A percentile compares a stretch with the other conserved stretches of the same genome.
phyloP scores from a whole-genome alignment of 768 basidiomycete genomes.

The Cubamyces sp. region DNA sequence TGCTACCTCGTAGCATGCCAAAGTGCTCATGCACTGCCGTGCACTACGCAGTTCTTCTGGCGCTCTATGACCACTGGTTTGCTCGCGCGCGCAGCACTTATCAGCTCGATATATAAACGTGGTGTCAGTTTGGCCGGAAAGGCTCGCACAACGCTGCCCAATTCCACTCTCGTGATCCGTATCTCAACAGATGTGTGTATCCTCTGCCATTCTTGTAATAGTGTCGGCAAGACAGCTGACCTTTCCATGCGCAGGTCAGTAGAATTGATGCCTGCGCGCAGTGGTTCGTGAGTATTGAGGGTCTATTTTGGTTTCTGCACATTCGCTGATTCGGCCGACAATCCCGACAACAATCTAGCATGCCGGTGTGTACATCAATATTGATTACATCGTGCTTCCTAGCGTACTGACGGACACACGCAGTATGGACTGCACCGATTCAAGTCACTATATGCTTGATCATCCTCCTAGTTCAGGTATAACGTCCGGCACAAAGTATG shows the following conservation, averaged over 20 bases:
- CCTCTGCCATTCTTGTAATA: background rate
- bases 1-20: background rate
- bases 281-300: conserved; percentile 62
- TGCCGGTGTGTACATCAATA: conserved; percentile 34
- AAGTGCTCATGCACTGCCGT: background rate
- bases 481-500: conserved; percentile 17
- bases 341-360: conserved; percentile 36
- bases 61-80: conserved; percentile 70
- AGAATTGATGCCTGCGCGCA: conserved; percentile 65
- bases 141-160: conserved; percentile 63
- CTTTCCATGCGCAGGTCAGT: conserved; percentile 44
- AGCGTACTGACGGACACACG: background rate
- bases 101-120: conserved; percentile 71
- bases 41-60: conserved; percentile 62
- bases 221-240: conserved; percentile 1
- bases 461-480: conserved; percentile 60
- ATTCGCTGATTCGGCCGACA: conserved; percentile 1
- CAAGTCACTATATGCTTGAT: conserved; percentile 63
- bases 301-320: background rate
- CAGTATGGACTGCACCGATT: conserved; percentile 71
- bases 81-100: conserved; percentile 65
- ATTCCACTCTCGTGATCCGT: conserved; percentile 62
- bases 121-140: conserved; percentile 67
- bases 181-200: conserved; percentile 65
- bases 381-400: no score